Base-by-base conservation (phyloP, 768 basidiomycete species). In the Hericium rajendrae region DNA sequence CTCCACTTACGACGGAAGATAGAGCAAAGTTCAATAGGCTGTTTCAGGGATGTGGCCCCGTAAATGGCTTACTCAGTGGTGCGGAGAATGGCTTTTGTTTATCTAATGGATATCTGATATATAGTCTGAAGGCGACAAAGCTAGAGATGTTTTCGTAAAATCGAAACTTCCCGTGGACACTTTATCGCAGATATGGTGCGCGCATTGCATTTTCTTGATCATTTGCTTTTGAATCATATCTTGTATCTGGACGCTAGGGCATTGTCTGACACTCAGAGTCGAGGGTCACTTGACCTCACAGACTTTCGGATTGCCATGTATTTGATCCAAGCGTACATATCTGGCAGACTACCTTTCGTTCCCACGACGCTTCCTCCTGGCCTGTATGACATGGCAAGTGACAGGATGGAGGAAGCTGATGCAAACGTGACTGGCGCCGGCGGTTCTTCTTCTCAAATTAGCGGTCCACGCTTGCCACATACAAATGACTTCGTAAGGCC, bases 251-350 rank as follows among this genome's bases (percentile, higher is more conserved):
- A 40, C 41, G 37, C 3, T 64, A 97, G 94, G 94, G 86, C 79
- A 61, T 80, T 99, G 40, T 88, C 94, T n/a, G 97, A 99, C 70
- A 94, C 94, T 3, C 89, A 94, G 71, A 82, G 88, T 63, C 81
- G 97, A 59, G 95, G 97, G 53, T 75, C 79, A 12, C 84, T 99
- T 59, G 97, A 99, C 69, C 74, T 83, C 15, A 78, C 86, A 48
- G 97, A 99, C 71, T 99, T 99, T 68, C 86, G 88, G 59, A 83
- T 99, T 66, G 97, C 87, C 41, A 94, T 97, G 94, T 92, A 91
- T 70, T 82, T 97, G 67, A 94, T 98, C 62, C 94, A 97, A 71
- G 86, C 82, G n/a, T 74, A 81, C 40, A 97, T 97, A 94, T 83
- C 86, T 54, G 81, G 81, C 56, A 80, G 86, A 60, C 73, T 91